phyloP scores from a whole-genome alignment of 352 stramenopile genomes.

The Pythium scleroteichum region DNA sequence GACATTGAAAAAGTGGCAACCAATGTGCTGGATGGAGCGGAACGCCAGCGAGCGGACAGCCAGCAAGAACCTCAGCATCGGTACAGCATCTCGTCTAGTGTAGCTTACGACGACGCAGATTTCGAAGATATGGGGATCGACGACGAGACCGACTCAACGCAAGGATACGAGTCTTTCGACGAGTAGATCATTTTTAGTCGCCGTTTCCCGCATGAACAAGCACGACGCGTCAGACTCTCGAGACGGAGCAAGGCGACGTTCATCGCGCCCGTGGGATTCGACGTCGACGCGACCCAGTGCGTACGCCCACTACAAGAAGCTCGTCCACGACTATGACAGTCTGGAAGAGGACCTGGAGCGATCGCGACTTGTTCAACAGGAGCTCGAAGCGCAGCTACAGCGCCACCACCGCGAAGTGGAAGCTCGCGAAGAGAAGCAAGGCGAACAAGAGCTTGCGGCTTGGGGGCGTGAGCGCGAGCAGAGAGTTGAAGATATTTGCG shows the following conservation, averaged over 20 bases:
- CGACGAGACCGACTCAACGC: slow-evolving; percentile 15
- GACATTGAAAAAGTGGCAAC: no score
- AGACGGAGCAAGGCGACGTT: slow-evolving; percentile 1
- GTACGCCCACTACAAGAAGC: slow-evolving; percentile 59
- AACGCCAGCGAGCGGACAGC: no score
- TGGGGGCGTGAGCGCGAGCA: slow-evolving; percentile 45
- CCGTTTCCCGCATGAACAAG: not conserved
- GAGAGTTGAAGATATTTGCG: slow-evolving; percentile 38
- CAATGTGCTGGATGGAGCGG: no score
- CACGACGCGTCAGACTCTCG: not conserved
- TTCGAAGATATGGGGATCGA: slow-evolving; percentile 13
- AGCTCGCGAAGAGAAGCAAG: slow-evolving; percentile 19
- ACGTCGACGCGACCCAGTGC: slow-evolving; percentile 25
- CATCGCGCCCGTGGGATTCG: slow-evolving; percentile 4
- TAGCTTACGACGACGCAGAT: slow-evolving; percentile 13
- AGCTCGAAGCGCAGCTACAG: slow-evolving; percentile 32
- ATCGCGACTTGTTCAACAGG: slow-evolving; percentile 25
- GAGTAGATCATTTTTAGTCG: slow-evolving; percentile 12
- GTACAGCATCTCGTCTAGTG: slow-evolving; percentile 2
- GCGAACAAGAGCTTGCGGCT: slow-evolving; percentile 26
- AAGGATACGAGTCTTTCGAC: slow-evolving; percentile 23
- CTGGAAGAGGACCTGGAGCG: slow-evolving; percentile 48
- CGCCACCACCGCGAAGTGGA: slow-evolving; percentile 11
- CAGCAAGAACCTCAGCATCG: not conserved
- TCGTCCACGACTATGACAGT: slow-evolving; percentile 44